phyloP scores from a whole-genome alignment of 2,329 filamentous ascomycete species.

The Fusarium nematophilum region DNA sequence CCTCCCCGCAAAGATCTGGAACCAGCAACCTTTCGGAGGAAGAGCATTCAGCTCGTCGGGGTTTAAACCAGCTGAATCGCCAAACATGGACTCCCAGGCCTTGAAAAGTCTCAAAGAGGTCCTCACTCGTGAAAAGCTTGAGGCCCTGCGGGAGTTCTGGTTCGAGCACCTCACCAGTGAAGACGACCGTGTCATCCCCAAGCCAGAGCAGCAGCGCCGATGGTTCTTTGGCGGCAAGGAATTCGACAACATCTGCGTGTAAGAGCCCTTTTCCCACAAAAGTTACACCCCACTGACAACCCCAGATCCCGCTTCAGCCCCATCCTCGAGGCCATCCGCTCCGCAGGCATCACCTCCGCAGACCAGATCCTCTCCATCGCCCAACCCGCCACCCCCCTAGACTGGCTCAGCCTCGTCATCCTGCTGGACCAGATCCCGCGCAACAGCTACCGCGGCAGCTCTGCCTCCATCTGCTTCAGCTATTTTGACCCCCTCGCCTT shows the following conservation, averaged over 20 bases:
- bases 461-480: constrained; percentile 58
- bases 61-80: neutral
- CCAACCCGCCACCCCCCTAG: constrained; percentile 43
- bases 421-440: constrained; percentile 73
- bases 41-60: constrained; percentile 11
- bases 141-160: constrained; percentile 51
- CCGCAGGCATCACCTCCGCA: constrained; percentile 41
- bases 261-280: constrained; percentile 28
- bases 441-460: constrained; percentile 67
- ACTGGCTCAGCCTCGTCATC: constrained; percentile 63
- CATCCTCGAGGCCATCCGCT: constrained; percentile 49
- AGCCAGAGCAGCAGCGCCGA: constrained; percentile 39
- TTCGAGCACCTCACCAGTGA: constrained; percentile 49
- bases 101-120: constrained; percentile 24
- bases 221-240: constrained; percentile 52
- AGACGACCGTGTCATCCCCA: constrained; percentile 43
- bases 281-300: neutral
- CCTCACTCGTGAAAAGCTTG: constrained; percentile 46
- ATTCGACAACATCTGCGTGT: constrained; percentile 52
- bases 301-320: constrained; percentile 47
- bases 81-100: constrained; percentile 11
- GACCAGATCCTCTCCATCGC: constrained; percentile 45
- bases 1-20: constrained; percentile 10
- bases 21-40: neutral
- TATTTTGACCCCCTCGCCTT: constrained; percentile 67